A percentile compares a stretch with the other conserved stretches of the same genome.
These are phyloP conservation scores for Calonectria ilicicola DNA, from an alignment of 2,329 filamentous ascomycete species.

Conservation along the genomic window DNA sequence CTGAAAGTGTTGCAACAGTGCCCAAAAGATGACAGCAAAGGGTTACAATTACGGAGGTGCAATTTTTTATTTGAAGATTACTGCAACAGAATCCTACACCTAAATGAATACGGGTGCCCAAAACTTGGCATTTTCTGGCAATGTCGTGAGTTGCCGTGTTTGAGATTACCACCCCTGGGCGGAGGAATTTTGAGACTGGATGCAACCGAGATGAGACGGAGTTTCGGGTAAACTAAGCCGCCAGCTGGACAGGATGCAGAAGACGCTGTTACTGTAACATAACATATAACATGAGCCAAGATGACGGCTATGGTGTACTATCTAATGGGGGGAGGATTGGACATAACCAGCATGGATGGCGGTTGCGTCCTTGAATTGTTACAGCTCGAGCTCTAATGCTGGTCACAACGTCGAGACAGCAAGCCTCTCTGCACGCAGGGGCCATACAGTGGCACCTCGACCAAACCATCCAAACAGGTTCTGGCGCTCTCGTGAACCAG, in stretches of 20 bases:
- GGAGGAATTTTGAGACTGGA: conserved; percentile 16
- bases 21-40: not conserved
- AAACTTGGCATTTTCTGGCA: not conserved
- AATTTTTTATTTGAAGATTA: not conserved
- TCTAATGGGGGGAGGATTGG: not conserved
- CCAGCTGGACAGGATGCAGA: not conserved
- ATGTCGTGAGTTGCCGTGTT: not conserved
- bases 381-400: not conserved
- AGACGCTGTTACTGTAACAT: not conserved
- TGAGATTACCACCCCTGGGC: conserved; percentile 17
- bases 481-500: conserved; percentile 2
- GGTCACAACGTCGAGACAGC: not conserved
- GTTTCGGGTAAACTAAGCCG: conserved; percentile 22
- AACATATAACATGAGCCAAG: not conserved
- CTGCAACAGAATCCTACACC: conserved; percentile 16
- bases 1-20: conserved; percentile 2
- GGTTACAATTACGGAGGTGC: not conserved
- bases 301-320: not conserved
- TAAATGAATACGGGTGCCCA: conserved; percentile 25
- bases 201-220: conserved; percentile 35
- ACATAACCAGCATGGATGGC: not conserved
- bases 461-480: not conserved
- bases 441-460: not conserved
- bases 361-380: not conserved
- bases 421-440: conserved; percentile 13